Evolutionary conservation across 2,329 filamentous ascomycete species (phyloP), one percentile per base, ranked within the genome.

Genomic region (Neofusicoccum ribis): DNA sequence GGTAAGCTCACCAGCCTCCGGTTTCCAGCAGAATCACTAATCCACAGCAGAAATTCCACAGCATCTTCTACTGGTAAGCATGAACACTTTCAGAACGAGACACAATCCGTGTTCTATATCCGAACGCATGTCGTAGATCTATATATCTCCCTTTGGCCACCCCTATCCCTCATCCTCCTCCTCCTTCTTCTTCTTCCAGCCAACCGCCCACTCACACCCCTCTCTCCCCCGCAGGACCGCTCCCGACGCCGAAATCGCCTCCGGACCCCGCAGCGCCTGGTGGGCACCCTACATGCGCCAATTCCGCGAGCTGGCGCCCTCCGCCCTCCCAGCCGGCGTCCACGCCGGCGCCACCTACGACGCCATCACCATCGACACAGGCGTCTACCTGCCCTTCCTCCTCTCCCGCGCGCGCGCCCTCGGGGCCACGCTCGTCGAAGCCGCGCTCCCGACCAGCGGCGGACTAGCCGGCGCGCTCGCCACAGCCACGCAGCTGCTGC

Each of bases 341-440:
- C 49, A 67, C n/a, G 68, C 68, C 37, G 77, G 70, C 9, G 71
- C 73, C 7, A 69, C 67, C 0, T 80, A 72, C 67, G 69, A 69
- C 23, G 73, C 77, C 6, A 72, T 80, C 61, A 71, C 75, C 11
- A 70, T 82, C 62, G 76, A 81, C 65, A 74, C 76, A 1, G 69
- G 74, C 6, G 69, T 66, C 15, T 79, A 82, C 67, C 73, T 82
- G 15, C 51, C 68, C 4, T 76, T 75, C 60, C 73, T 82, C 2
- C 71, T 75, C 50, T 64, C 71, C 11, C 65, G 68, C 15, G 72
- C 74, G n/a, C 64, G 65, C 5, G 23, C 51, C 9, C 66, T 70
- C 31, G 76, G 75, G 20, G 74, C 68, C 0, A 54, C 68, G 7
- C 59, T 74, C 9, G 69, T 79, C 61, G 69, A 73, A 43, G 67